Percentiles rank a stretch among this genome's conserved stretches.
Evolutionary conservation across 495 filamentous ascomycete species (phyloP).

Genomic region (Penicillium crystallinum): DNA sequence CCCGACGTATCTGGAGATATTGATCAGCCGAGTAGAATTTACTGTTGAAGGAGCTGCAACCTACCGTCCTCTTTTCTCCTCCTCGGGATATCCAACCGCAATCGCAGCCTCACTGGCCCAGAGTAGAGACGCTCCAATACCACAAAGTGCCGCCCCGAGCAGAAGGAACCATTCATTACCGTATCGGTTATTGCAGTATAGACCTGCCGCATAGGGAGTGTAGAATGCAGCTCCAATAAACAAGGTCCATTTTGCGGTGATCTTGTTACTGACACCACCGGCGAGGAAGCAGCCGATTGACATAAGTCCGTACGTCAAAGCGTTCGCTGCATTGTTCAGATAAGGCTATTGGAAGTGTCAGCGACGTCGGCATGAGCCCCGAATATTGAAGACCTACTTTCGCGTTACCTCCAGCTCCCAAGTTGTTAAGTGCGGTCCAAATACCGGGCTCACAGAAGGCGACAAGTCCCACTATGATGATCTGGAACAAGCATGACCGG

Average conservation of each 20-base stretch:
- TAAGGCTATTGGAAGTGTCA: constrained; percentile 30
- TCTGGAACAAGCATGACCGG: constrained; percentile 51
- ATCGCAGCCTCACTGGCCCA: constrained; percentile 57
- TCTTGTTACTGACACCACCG: constrained; percentile 47
- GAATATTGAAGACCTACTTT: constrained; percentile 16
- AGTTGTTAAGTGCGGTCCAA: constrained; percentile 55
- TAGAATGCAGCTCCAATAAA: constrained; percentile 54
- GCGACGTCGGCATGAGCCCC: background rate
- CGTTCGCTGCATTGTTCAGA: constrained; percentile 54
- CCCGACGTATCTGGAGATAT: constrained; percentile 29
- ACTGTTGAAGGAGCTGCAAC: background rate
- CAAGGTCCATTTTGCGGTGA: constrained; percentile 48
- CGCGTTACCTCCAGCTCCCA: constrained; percentile 54
- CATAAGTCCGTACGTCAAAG: constrained; percentile 54
- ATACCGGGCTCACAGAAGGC: constrained; percentile 55
- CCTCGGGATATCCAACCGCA: constrained; percentile 52
- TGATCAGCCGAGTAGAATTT: background rate
- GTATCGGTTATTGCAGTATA: constrained; percentile 56
- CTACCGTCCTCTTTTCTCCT: constrained; percentile 47
- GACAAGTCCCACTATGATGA: constrained; percentile 50
- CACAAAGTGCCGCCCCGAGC: constrained; percentile 52
- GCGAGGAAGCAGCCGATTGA: constrained; percentile 51
- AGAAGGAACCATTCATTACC: constrained; percentile 54
- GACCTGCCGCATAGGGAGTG: constrained; percentile 49
- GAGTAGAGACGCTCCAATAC: constrained; percentile 47